Conservation (phyloP, 306 rosid genomes). For the Macrotyloma uniflorum region DNA sequence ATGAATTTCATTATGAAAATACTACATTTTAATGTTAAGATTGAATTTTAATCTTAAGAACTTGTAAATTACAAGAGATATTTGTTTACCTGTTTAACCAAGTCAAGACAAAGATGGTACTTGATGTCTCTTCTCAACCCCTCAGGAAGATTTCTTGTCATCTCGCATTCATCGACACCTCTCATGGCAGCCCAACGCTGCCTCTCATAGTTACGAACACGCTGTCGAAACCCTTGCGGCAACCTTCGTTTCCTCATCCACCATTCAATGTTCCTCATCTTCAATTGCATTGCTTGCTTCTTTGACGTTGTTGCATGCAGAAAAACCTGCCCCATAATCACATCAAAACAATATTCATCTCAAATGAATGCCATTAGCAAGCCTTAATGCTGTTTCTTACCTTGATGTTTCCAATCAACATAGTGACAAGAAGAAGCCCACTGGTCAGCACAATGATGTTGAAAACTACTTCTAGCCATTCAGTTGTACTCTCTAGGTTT, state of each 20-base stretch:
- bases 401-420: slow-evolving; percentile 97
- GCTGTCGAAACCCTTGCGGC: slow-evolving; percentile 76
- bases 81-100: slow-evolving; percentile 65
- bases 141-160: slow-evolving; percentile 82
- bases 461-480: slow-evolving; percentile 92
- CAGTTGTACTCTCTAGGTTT: slow-evolving; percentile 89
- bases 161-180: slow-evolving; percentile 83
- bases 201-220: slow-evolving; percentile 80
- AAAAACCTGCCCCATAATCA: slow-evolving; percentile 63
- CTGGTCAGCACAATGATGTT: slow-evolving; percentile 89
- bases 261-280: slow-evolving; percentile 95
- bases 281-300: slow-evolving; percentile 90
- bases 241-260: slow-evolving; percentile 86
- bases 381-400: slow-evolving; percentile 18
- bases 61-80: too few species aligned
- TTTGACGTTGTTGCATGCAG: slow-evolving; percentile 92
- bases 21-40: too few species aligned
- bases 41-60: too few species aligned
- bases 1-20: too few species aligned
- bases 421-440: slow-evolving; percentile 88
- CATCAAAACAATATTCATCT: background rate
- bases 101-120: slow-evolving; percentile 86
- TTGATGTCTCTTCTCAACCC: slow-evolving; percentile 89
- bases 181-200: slow-evolving; percentile 97
- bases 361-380: background rate